Evolutionary conservation across 2,329 filamentous ascomycete genomes (phyloP), one percentile per base, ranked within the genome.

Genomic region (Didymella keratinophila): DNA sequence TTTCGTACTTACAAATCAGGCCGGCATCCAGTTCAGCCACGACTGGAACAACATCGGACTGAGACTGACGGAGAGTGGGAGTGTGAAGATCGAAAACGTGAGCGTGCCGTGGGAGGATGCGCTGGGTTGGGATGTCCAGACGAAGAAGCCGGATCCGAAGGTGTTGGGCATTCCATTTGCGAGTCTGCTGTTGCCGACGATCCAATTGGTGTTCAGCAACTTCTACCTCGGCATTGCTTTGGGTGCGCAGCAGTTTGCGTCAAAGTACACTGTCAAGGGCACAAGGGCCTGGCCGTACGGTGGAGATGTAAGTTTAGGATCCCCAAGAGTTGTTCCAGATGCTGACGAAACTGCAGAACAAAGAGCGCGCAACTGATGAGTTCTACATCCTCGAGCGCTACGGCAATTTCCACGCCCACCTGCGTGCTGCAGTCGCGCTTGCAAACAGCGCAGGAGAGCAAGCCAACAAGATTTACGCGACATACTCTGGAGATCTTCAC

Each of bases 41-140:
- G 83, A 89, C 72, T 89, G 86, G 87, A 81, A 89, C 67, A 88
- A 87, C 45, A 78, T 89, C 16, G 87, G 87, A 0, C 77, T 89
- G 3, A 82, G 86, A 0, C 71, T 89, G 63, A 88, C 84, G 0
- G 87, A 89, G 71, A 89, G 86, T 3, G 87, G 87, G 1, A 81
- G 82, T 28, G 86, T 88, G 28, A 83, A 80, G 61, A 88, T 89
- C 58, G 77, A 84, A 20, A 82, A 87, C 37, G 80, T 89, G 16
- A 72, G 74, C 0, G 83, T 81, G 0, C 81, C 85, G 0, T 89
- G 87, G 87, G 67, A 71, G 0, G 86, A 89, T 70, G 87, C 87
- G 0, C 73, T 89, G 0, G 87, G 87, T 10, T 89, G 86, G 86
- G 79, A 86, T 65, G 53, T 76, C 0, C 55, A 68, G 11, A 80